phyloP scores from a whole-genome alignment of 1,284 basidiomycete genomes.

The Pisolithus thermaeus region DNA sequence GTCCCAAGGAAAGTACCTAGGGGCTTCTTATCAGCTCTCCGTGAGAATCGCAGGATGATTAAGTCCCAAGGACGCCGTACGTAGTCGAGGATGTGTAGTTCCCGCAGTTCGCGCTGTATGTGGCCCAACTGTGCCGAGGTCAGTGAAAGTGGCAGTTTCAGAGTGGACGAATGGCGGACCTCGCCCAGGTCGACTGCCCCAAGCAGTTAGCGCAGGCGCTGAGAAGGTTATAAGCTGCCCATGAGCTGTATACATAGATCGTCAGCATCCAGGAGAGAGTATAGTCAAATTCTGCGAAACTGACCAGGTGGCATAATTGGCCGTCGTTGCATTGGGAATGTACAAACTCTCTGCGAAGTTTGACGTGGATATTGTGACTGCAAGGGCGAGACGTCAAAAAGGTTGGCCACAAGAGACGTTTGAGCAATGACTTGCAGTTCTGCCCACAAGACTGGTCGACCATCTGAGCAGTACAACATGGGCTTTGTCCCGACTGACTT shows the following conservation, averaged over 20 bases:
- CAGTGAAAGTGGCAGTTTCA: not conserved
- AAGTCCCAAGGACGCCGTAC: constrained; percentile 10
- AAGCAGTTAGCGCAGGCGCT: constrained; percentile 22
- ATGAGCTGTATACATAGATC: constrained; percentile 13
- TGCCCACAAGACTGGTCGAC: constrained; percentile 17
- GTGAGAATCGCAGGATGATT: not conserved
- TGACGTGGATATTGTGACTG: constrained; percentile 13
- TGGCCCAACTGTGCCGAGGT: constrained; percentile 15
- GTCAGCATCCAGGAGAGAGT: not conserved
- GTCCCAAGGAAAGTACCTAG: constrained; percentile 19
- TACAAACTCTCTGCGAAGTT: constrained; percentile 16
- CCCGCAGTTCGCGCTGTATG: constrained; percentile 15
- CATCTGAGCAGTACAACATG: constrained; percentile 12
- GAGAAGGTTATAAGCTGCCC: constrained; percentile 25
- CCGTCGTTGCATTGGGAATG: constrained; percentile 11
- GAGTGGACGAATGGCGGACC: constrained; percentile 6
- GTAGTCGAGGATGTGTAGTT: constrained; percentile 10
- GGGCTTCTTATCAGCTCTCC: not conserved
- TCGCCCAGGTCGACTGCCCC: constrained; percentile 9
- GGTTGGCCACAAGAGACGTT: not conserved
- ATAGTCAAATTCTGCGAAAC: not conserved
- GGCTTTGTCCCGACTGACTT: not conserved
- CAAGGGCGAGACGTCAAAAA: not conserved
- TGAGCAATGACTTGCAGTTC: constrained; percentile 11
- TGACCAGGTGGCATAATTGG: constrained; percentile 22